Conservation (phyloP, 2,329 filamentous ascomycete genomes). For the Paecilomyces fulvus region DNA sequence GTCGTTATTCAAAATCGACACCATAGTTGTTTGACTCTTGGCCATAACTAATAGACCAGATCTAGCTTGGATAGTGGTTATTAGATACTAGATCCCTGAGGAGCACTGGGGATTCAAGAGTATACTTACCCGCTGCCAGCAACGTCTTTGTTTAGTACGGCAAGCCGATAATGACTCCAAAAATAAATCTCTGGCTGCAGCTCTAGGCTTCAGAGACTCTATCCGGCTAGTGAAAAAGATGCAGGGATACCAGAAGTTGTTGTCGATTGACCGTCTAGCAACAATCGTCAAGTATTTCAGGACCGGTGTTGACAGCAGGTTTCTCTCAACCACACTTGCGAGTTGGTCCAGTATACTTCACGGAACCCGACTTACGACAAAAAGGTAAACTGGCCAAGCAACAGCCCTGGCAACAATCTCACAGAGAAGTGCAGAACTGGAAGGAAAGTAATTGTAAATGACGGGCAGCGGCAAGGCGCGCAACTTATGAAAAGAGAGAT, state of each 20-base stretch:
- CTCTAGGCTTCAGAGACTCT: background rate
- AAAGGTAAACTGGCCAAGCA: conserved; percentile 1
- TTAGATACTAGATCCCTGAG: background rate
- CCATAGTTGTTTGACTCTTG: conserved; percentile 24
- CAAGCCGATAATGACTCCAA: background rate
- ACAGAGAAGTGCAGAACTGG: conserved; percentile 12
- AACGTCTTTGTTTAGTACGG: background rate
- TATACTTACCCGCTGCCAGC: background rate
- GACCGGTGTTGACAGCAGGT: background rate
- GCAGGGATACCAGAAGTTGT: background rate
- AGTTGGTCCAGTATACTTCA: conserved; percentile 13
- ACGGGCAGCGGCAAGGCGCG: background rate
- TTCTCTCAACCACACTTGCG: conserved; percentile 14
- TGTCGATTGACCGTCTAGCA: background rate
- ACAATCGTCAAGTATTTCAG: background rate
- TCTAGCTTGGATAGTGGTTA: background rate
- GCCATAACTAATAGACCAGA: conserved; percentile 16
- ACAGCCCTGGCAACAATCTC: conserved; percentile 11
- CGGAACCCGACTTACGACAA: conserved; percentile 9
- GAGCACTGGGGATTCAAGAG: background rate
- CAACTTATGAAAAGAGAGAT: background rate
- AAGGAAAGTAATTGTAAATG: background rate
- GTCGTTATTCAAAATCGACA: conserved; percentile 41
- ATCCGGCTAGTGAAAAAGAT: background rate
- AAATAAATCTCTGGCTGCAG: background rate